Evolutionary conservation across 2,329 filamentous ascomycete species (phyloP).

Genomic region (Paecilomyces fulvus): DNA sequence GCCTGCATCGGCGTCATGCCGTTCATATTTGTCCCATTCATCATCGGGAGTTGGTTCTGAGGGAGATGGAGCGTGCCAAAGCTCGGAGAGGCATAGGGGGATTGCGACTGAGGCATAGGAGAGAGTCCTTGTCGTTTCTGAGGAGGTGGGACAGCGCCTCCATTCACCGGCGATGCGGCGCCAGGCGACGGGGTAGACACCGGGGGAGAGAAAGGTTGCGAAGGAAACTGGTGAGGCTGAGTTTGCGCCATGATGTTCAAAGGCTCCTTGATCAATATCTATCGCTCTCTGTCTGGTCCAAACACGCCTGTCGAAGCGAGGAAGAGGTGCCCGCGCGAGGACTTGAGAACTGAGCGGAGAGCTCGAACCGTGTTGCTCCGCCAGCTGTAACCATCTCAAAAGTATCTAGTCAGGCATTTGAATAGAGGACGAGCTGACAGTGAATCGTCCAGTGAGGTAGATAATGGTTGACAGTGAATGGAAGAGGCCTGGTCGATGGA

Average conservation of each 20-base stretch:
- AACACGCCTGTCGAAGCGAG: constrained; percentile 12
- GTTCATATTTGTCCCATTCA: constrained; percentile 42
- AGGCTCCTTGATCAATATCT: not conserved
- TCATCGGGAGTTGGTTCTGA: constrained; percentile 19
- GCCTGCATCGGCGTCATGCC: constrained; percentile 40
- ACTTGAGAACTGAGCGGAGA: constrained; percentile 27
- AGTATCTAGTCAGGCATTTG: constrained; percentile 6
- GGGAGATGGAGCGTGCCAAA: constrained; percentile 40
- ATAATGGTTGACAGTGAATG: constrained; percentile 4
- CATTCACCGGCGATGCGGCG: constrained; percentile 42
- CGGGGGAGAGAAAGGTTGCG: constrained; percentile 54
- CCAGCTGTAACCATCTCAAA: constrained; percentile 32
- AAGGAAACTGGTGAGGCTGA: constrained; percentile 44
- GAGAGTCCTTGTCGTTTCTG: constrained; percentile 66
- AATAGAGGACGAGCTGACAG: constrained; percentile 8
- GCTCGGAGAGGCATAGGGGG: constrained; percentile 56
- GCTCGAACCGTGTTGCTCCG: constrained; percentile 28
- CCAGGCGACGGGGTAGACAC: constrained; percentile 55
- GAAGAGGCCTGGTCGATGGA: constrained; percentile 7
- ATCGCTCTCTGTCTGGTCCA: constrained; percentile 13
- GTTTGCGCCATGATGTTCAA: constrained; percentile 50
- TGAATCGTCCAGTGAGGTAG: constrained; percentile 6
- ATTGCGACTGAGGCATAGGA: constrained; percentile 55
- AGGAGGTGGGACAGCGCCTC: constrained; percentile 53
- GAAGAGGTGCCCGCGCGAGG: constrained; percentile 20